Percentiles rank a stretch among this genome's conserved stretches.
These are phyloP conservation scores for Chlorella ohadii DNA, from an alignment of 139 green algal species.

Conservation along the genomic window DNA sequence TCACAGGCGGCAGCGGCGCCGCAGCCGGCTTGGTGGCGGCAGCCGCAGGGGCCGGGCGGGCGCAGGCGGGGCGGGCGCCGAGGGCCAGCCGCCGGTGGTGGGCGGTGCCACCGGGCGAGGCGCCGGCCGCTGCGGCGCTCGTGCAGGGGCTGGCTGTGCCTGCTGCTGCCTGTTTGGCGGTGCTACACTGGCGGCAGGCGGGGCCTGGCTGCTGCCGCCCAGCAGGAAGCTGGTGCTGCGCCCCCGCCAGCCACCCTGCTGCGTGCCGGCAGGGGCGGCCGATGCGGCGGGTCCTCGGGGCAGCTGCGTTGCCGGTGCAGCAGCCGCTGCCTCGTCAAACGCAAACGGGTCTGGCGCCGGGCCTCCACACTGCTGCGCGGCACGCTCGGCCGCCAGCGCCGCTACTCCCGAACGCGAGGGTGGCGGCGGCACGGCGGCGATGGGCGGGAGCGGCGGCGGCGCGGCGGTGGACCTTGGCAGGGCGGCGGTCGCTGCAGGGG, in stretches of 20 bases:
- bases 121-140: background rate
- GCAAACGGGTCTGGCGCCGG: background rate
- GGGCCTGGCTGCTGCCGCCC: background rate
- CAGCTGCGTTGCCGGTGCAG: no score
- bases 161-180: background rate
- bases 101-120: background rate
- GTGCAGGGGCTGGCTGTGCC: background rate
- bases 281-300: no score
- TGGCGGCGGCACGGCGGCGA: background rate
- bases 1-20: background rate
- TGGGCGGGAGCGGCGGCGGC: background rate
- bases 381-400: background rate
- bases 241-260: background rate
- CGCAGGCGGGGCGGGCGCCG: background rate
- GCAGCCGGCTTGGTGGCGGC: background rate
- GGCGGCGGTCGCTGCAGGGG: background rate
- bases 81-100: background rate
- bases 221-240: conserved; percentile 1
- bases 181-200: background rate
- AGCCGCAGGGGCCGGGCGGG: background rate
- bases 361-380: background rate
- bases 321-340: background rate
- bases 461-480: background rate
- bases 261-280: background rate
- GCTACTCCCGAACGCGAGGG: background rate